These are phyloP conservation scores for Psidium friedrichsthalianum DNA, from an alignment of 345 rosid species.

Conservation along the genomic window DNA sequence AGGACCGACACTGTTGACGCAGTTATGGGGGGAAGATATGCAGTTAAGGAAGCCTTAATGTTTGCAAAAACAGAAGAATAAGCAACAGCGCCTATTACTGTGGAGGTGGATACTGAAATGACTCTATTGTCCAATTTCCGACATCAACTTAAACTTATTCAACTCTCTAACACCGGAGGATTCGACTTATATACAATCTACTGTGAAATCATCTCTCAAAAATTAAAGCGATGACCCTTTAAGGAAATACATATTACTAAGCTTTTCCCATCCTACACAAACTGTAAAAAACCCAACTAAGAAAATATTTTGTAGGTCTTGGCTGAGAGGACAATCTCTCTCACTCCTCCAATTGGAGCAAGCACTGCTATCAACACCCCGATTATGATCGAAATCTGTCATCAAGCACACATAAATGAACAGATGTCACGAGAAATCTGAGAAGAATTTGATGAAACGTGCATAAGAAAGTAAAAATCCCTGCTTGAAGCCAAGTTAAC, in stretches of 20 bases:
- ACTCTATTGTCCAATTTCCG: background rate
- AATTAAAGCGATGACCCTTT: background rate
- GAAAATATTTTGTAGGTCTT: slow-evolving; percentile 54
- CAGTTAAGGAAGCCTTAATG: background rate
- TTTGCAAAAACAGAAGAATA: background rate
- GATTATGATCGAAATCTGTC: slow-evolving; percentile 54
- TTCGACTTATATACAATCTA: background rate
- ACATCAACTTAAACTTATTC: background rate
- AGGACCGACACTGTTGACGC: too few relatives aligned
- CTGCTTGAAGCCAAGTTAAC: background rate
- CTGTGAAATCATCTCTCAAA: background rate
- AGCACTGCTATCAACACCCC: slow-evolving; percentile 47
- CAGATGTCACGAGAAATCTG: background rate
- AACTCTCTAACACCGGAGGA: background rate
- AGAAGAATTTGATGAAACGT: background rate
- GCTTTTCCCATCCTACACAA: background rate
- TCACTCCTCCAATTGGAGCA: slow-evolving; percentile 75
- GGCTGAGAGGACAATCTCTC: slow-evolving; percentile 46
- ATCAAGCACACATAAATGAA: background rate
- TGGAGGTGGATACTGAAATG: background rate
- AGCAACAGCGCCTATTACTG: background rate
- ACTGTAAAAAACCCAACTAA: background rate
- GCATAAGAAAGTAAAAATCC: background rate
- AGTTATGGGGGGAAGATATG: background rate
- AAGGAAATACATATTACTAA: background rate